Evolutionary conservation across 108 stramenopile genomes (phyloP), one percentile per base, ranked within the genome.

Genomic region (Nitzschia sp.): DNA sequence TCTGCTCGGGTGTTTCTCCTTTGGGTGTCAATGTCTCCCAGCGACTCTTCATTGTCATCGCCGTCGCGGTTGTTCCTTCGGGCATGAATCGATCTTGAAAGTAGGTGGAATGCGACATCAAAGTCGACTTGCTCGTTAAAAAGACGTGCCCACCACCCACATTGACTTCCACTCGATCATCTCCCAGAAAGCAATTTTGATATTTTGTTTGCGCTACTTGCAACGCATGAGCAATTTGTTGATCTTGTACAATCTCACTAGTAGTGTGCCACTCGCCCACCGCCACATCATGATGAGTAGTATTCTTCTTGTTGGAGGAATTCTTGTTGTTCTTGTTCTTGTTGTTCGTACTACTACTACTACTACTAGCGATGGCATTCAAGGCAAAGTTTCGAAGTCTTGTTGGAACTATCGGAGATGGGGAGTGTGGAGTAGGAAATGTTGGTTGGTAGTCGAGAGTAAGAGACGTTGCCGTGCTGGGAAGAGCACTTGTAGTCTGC

Each of bases 111-210:
- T 23, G 22, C 2, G 33, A 35, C 21, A 23, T 38, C 16, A 60
- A 22, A 3, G 59, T 60, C 17, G 17, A 5, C 33, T 60, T 60
- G 59, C 34, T 38, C n/a, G 31, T 34, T 15, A 4, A 23, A 60
- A 60, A 60, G 15, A 60, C 33, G 3, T 23, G 4, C 2, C 59
- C 59, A 21, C 59, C 59, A 21, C 59, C 59, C 33, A 60, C 59
- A 60, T 60, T 23, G 22, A 60, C 8, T 23, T 60, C 35, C 3
- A 60, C 36, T 3, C 33, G 36, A 60, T 60, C 59, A 21, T 50
- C 48, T 21, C 48, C 48, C 8, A 50, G 8, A 50, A 50, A 19
- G 21, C 8, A 50, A 21, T 11, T 8, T 21, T 22, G 19, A 19
- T 5, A 21, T 50, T 22, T 4, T 21, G 48, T n/a, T 5, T n/a